Percentiles rank a stretch among this genome's conserved stretches.
These are phyloP conservation scores for Diutina neorugosa DNA, from an alignment of 1,139 yeast species.

Conservation along the genomic window DNA sequence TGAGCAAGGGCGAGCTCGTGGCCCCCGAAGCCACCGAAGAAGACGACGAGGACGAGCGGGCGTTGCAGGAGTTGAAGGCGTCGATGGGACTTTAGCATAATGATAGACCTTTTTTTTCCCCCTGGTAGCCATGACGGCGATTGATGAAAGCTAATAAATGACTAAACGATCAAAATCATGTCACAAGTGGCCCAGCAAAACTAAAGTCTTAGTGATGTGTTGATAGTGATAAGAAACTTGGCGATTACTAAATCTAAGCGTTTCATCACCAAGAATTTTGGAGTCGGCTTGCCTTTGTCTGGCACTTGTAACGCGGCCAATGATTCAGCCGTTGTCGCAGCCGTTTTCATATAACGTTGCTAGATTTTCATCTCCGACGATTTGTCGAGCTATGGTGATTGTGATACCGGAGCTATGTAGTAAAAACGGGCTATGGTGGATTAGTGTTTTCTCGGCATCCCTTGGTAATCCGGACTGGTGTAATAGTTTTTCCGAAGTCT, in stretches of 20 bases:
- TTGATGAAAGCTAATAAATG: neutral
- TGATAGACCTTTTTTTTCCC: neutral
- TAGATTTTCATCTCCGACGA: too few relatives aligned
- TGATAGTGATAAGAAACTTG: too few relatives aligned
- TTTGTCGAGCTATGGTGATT: too few relatives aligned
- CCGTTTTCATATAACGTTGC: too few relatives aligned
- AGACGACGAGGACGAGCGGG: conserved; percentile 86
- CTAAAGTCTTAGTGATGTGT: too few relatives aligned
- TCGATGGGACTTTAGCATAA: conserved; percentile 72
- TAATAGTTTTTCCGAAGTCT: neutral
- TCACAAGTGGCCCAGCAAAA: too few relatives aligned
- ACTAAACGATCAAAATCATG: neutral
- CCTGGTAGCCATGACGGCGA: neutral
- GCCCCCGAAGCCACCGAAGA: conserved; percentile 31
- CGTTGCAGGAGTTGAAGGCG: conserved; percentile 78
- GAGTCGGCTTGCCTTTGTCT: too few relatives aligned
- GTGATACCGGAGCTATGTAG: neutral
- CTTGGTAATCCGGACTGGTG: neutral
- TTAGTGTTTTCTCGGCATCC: neutral
- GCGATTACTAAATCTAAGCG: too few relatives aligned
- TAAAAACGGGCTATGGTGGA: neutral
- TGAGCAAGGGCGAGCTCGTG: conserved; percentile 20
- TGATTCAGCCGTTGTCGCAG: too few relatives aligned
- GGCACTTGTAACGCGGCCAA: too few relatives aligned
- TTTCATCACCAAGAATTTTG: too few relatives aligned